Base-by-base conservation (phyloP, 139 green algal genomes). In the Auxenochlorella protothecoides region DNA sequence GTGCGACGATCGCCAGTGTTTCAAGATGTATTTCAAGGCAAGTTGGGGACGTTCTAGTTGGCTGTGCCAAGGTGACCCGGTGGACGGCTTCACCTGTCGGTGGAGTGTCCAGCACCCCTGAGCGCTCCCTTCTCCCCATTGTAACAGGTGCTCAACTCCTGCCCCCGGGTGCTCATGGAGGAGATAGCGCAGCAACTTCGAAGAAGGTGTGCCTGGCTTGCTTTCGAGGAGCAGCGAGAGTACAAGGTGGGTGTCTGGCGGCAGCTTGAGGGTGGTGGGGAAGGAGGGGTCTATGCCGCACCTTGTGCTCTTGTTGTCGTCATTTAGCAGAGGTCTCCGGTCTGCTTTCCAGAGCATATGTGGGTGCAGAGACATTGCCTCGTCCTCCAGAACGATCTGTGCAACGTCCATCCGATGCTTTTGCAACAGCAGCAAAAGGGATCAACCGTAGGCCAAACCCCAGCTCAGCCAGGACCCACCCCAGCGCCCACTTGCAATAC, bases 1-100 rank as follows among this genome's bases (percentile, higher is more conserved):
- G 12, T 77, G 66, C 12, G 66, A 72, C 53, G 72, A 77, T 51
- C 59, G 44, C 2, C 6, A 55, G 5, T 72, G 68, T 59, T 15
- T 72, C n/a, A 54, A 71, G 7, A 54, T 57, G 11, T 72, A 69
- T 27, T n/a, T 77, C 72, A 77, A 77, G 72, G 72, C 66, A 60
- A 57, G 53, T 65, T 44, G 0, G 27, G 27, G 27, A 44, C 27
- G 27, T 44, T 44, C 27, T 44, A 44, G 27, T 44, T 44, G 27
- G 27, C 27, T 44, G 27, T 44, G 27, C 27, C 27, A 44, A 44
- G 27, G 27, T 44, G 27, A 44, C 27, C 27, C 27, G 27, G 27
- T 44, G 27, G 27, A 44, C 27, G 27, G 27, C 27, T 44, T 44
- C 27, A 44, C 27, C 27, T 44, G 27, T 44, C 27, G 27, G 1